Base-by-base conservation (phyloP, 2,329 filamentous ascomycete species). In the Atkinsonella hypoxylon region DNA sequence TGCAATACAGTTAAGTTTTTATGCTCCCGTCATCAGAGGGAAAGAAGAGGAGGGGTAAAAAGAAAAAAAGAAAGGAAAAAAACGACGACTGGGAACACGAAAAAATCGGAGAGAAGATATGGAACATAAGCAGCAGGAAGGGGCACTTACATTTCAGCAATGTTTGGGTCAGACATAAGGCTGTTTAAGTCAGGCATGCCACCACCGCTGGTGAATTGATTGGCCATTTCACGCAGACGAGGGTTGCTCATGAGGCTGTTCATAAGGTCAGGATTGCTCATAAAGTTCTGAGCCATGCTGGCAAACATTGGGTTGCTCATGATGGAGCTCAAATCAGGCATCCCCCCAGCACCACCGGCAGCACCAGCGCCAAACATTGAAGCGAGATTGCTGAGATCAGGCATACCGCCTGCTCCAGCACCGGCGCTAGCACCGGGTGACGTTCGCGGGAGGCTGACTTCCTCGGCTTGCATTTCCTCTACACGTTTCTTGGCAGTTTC, bases 221-320 rank as follows among this genome's bases (percentile, higher is more conserved):
- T 82, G 44, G 89, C 89, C 89, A 96, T 91, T 64, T 94, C 82
- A 51, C 87, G 79, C 55, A 97, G 72, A 54, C 83, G 80, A 3
- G 93, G 93, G 74, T 98, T 97, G 75, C 76, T 89, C 90, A 98
- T 95, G 52, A 98, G 70, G 67, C 89, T 93, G 65, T 76, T 79
- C 81, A 97, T 85, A 74, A 90, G 82, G 10, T 95, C 87, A 0
- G 93, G 93, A 72, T 98, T 96, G 71, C 82, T 88, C 93, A 97
- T 97, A 50, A 98, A 70, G 69, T 88, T 95, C 74, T 96, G 89
- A 4, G 93, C 93, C 89, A 97, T 96, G 71, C 79, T 87, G 47
- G 89, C 82, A 72, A 98, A 95, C 93, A 97, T 97, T 51, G 93
- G 93, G 74, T 97, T 98, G 75, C 76, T 89, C 89, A 97, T 95